These are phyloP conservation scores for Acanthamoeba healyi DNA, from an alignment of 208 protist species.

Conservation along the genomic window DNA sequence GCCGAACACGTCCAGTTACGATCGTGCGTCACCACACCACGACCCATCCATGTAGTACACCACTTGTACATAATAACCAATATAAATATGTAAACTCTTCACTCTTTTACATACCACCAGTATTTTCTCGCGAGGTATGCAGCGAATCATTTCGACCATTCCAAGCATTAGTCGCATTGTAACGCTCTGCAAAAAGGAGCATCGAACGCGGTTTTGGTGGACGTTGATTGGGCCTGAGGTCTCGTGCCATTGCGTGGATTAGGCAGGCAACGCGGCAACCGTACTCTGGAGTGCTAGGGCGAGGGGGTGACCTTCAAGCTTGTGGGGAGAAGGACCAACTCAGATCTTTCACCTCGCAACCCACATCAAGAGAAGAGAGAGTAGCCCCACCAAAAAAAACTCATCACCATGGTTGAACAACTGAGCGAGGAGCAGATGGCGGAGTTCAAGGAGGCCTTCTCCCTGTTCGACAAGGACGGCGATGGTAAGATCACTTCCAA, in stretches of 20 bases:
- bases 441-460: slow-evolving; percentile 68
- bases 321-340: no score
- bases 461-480: slow-evolving; percentile 59
- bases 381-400: no score
- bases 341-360: no score
- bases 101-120: neutral
- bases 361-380: no score
- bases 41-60: no score
- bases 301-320: no score
- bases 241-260: neutral
- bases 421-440: slow-evolving; percentile 45
- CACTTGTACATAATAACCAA: no score
- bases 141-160: neutral
- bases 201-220: neutral
- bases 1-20: no score
- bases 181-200: neutral
- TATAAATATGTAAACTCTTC: no score
- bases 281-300: neutral
- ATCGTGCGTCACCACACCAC: no score
- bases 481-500: slow-evolving; percentile 28
- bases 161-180: neutral
- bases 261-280: neutral
- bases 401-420: no score
- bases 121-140: neutral
- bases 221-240: neutral